phyloP scores from a whole-genome alignment of 2,329 filamentous ascomycete genomes.

The Verruconis gallopava region DNA sequence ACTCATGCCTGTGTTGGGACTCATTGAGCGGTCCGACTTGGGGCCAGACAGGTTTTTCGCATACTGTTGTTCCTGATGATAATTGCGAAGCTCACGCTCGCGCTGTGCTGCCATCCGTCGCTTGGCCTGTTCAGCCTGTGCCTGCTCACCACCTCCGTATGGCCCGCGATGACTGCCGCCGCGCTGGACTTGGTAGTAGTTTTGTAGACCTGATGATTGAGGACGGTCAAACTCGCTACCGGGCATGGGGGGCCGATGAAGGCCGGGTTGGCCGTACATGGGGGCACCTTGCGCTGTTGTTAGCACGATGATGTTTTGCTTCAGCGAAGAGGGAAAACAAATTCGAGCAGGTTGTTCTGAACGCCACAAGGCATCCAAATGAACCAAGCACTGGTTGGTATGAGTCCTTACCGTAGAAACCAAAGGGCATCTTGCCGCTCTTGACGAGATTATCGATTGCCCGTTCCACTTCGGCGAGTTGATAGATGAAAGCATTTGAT shows the following conservation, averaged over 20 bases:
- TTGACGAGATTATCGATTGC: slow-evolving; percentile 92
- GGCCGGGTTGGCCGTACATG: slow-evolving; percentile 27
- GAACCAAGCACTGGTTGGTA: too few species aligned
- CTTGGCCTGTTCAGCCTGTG: slow-evolving; percentile 98
- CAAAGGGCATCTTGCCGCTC: slow-evolving; percentile 79
- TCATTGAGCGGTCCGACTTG: slow-evolving; percentile 80
- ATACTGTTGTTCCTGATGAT: slow-evolving; percentile 99
- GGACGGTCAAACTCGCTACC: slow-evolving; percentile 72
- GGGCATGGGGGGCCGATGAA: slow-evolving; percentile 69
- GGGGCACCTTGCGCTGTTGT: not conserved
- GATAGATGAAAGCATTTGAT: slow-evolving; percentile 60
- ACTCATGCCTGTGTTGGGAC: slow-evolving; percentile 68
- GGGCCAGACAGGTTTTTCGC: slow-evolving; percentile 66
- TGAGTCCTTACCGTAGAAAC: slow-evolving; percentile 35
- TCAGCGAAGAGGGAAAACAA: too few species aligned
- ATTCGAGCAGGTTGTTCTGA: too few species aligned
- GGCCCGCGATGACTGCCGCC: slow-evolving; percentile 46
- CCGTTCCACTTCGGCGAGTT: slow-evolving; percentile 93
- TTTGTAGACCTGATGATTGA: slow-evolving; percentile 72
- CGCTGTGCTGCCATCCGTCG: slow-evolving; percentile 98
- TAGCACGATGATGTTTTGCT: not conserved
- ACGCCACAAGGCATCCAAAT: too few species aligned
- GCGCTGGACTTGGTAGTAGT: slow-evolving; percentile 87
- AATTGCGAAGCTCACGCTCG: slow-evolving; percentile 97
- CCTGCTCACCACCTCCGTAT: slow-evolving; percentile 78